Evolutionary conservation across 345 rosid species (phyloP).

Genomic region (Hevea brasiliensis): DNA sequence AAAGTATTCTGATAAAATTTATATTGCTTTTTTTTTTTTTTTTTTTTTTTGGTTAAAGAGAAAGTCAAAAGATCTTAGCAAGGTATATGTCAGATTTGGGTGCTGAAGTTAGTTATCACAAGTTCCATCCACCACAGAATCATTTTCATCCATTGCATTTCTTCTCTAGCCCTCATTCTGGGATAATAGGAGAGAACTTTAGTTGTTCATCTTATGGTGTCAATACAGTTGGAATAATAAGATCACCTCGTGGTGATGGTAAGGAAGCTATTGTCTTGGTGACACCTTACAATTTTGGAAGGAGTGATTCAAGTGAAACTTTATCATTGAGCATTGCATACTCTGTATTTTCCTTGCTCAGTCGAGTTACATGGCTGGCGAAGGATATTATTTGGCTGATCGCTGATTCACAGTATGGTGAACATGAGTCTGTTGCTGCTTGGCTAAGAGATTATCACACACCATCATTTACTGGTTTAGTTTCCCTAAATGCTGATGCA

Average conservation of each 20-base stretch:
- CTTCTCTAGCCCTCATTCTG: conserved; percentile 59
- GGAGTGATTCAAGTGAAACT: conserved; percentile 45
- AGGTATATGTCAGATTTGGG: conserved; percentile 67
- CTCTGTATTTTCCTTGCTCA: conserved; percentile 75
- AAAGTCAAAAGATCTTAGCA: conserved; percentile 57
- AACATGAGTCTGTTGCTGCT: conserved; percentile 72
- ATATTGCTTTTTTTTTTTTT: conserved; percentile 7
- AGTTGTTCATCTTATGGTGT: conserved; percentile 61
- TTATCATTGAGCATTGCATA: conserved; percentile 67
- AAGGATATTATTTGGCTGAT: conserved; percentile 88
- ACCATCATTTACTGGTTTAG: conserved; percentile 52
- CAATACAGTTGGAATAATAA: conserved; percentile 59
- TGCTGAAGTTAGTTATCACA: conserved; percentile 83
- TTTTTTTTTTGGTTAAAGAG: conserved; percentile 38
- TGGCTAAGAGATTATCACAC: conserved; percentile 87
- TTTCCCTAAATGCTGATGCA: conserved; percentile 26
- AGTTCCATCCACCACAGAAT: conserved; percentile 56
- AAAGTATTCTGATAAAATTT: neutral
- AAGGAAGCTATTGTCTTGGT: conserved; percentile 92
- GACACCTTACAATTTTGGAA: conserved; percentile 66
- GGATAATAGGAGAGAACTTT: conserved; percentile 40
- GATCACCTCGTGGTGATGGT: conserved; percentile 95
- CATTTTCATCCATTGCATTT: conserved; percentile 78
- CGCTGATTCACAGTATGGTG: conserved; percentile 86
- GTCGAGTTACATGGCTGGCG: conserved; percentile 87